Evolutionary conservation across 805 yeast genomes (phyloP).

Genomic region (Candida orba): DNA sequence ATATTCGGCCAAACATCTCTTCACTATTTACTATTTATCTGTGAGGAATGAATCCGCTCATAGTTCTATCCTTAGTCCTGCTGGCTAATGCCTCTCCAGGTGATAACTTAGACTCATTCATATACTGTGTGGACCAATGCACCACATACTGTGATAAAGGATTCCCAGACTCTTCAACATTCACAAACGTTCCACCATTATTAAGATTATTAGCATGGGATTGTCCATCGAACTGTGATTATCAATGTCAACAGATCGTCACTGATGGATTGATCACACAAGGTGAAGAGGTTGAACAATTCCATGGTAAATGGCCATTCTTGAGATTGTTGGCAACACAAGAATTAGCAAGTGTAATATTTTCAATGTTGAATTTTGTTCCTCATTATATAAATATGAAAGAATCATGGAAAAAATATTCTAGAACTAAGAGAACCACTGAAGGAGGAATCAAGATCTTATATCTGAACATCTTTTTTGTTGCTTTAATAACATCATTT

Average conservation of each 20-base stretch:
- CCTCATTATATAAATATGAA: conserved; percentile 52
- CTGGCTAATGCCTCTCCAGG: conserved; percentile 3
- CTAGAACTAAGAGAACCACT: not conserved
- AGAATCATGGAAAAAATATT: conserved; percentile 21
- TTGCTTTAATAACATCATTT: conserved; percentile 60
- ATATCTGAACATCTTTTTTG: conserved; percentile 32
- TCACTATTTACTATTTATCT: no score
- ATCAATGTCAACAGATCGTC: conserved; percentile 78
- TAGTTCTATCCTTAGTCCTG: not conserved
- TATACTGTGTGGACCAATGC: conserved; percentile 11
- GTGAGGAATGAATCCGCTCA: no score
- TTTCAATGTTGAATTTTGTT: conserved; percentile 63
- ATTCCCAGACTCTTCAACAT: conserved; percentile 4
- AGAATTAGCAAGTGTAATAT: conserved; percentile 73
- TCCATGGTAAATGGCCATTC: conserved; percentile 98
- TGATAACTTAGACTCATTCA: conserved; percentile 3
- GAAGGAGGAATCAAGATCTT: conserved; percentile 12
- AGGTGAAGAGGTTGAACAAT: conserved; percentile 57
- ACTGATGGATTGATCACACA: conserved; percentile 45
- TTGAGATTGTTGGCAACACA: conserved; percentile 70
- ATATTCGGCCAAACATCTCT: no score
- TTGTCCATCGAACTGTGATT: conserved; percentile 80
- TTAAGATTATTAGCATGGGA: conserved; percentile 54
- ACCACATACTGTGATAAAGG: conserved; percentile 1
- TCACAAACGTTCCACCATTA: conserved; percentile 2